Base-by-base conservation (phyloP, 2,329 filamentous ascomycete species). In the Cryphonectria naterciae region DNA sequence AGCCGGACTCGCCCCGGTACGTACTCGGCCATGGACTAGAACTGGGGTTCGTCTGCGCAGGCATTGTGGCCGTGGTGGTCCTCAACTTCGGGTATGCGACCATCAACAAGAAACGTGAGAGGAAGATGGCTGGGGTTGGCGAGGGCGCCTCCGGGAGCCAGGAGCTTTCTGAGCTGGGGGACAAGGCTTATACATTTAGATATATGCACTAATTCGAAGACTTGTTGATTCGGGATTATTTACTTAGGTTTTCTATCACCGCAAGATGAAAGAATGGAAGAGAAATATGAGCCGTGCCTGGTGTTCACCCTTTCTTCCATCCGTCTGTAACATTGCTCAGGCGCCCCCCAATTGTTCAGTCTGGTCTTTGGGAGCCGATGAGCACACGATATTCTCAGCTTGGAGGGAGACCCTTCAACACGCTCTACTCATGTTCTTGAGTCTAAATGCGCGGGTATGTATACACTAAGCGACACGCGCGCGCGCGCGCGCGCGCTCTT, bases 1-100 rank as follows among this genome's bases (percentile, higher is more conserved):
- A 81, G 39, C 78, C 77, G 5, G 86, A 88, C 70, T 76, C 76
- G 0, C 86, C 86, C 0, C 80, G 82, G 4, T 89, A 86, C 67
- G 79, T 82, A 4, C 77, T 88, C 0, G 86, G 86, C 0, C 68
- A 70, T 35, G 58, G 32, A 11, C 58, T 61, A 3, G 58, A 61
- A 35, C 22, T 61, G 35, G 58, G 58, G 4, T 61, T 61, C 19
- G 35, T 61, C 22, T 61, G 17, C 28, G 58, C 58, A 22, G 58
- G 58, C 32, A 39, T 61, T 15, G 15, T 61, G 22, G 58, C 58
- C 3, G 58, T 19, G 35, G 35, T 39, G 17, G 25, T 61, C 2
- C 35, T 61, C 1, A 35, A 37, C 19, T 0, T 61, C 19, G 32
- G 32, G 19, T 61, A 61, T 19, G 35, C 58, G 22, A 37, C 1